Conservation (phyloP, 176 grass and related monocot genomes). For the Secale cereale region DNA sequence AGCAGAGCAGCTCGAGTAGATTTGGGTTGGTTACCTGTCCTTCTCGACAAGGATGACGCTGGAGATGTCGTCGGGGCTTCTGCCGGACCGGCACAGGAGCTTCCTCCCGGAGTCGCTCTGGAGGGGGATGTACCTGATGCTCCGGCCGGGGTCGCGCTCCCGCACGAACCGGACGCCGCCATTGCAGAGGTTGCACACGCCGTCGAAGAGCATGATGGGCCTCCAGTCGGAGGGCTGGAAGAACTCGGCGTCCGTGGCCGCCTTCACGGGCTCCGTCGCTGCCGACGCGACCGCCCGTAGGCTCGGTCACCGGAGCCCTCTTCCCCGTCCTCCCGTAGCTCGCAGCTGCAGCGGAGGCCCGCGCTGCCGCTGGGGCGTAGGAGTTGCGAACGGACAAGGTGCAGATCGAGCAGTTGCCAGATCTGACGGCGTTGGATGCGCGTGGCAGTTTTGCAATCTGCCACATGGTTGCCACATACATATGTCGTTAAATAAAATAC, state of each 20-base stretch:
- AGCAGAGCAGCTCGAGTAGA: background rate
- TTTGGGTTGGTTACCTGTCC: conserved; percentile 37
- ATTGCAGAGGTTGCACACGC: conserved; percentile 90
- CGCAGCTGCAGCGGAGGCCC: no score
- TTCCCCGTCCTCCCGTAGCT: no score
- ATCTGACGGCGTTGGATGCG: no score
- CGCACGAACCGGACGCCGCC: no score
- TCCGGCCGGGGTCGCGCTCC: conserved; percentile 54
- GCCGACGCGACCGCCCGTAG: conserved; percentile 6
- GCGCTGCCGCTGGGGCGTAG: no score
- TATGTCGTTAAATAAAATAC: no score
- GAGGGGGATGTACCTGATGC: conserved; percentile 67
- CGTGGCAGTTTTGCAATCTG: no score
- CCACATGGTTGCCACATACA: no score
- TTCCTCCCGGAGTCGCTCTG: conserved; percentile 76
- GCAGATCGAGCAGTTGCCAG: no score
- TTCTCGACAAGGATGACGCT: conserved; percentile 87
- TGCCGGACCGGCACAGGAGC: conserved; percentile 71
- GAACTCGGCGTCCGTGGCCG: conserved; percentile 62
- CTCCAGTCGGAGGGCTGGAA: conserved; percentile 54
- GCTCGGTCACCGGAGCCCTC: background rate
- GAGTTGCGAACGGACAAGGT: no score
- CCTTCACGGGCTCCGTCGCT: conserved; percentile 30
- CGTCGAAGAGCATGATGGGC: conserved; percentile 92
- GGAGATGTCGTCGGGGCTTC: conserved; percentile 74